Base-by-base conservation (phyloP, 768 basidiomycete species). In the Amanita fuliginea region DNA sequence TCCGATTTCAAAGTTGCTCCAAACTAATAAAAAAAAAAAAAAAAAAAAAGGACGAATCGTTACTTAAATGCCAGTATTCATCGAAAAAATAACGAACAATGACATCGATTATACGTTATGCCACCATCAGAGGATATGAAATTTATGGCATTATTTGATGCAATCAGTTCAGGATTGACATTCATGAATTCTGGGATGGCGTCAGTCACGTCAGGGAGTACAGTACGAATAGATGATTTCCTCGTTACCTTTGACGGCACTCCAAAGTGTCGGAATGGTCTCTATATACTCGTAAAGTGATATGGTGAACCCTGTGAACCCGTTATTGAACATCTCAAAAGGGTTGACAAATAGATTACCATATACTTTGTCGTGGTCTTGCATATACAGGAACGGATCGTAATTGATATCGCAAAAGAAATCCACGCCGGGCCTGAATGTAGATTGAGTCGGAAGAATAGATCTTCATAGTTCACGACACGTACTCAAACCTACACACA, bases 1-100 rank as follows among this genome's bases (percentile, higher is more conserved):
- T 5, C 74, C 92, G 51, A 96, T 95, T 63, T 95, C 92, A 57
- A 95, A 95, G 64, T 93, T 96, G 56, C 82, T 86, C 90, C 90
- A 93, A 70, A 89, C 87, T 89, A 48, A n/a, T n/a, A n/a, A n/a
- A n/a, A n/a, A n/a, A n/a, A n/a, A n/a, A n/a, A n/a, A n/a, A n/a
- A n/a, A n/a, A n/a, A n/a, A 6, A 24, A 26, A 18, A 14, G 59
- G 59, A 33, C 35, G 13, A 34, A 14, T 11, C 11, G 22, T 14
- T 3, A 28, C 9, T 6, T 14, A 13, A 6, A 13, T 32, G 4
- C 13, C 5, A 10, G 49, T 26, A 37, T n/a, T 59, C 57, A 42
- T 59, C 26, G 7, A 32, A 19, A 10, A 16, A 28, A 32, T 6
- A n/a, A 62, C 72, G 57, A 49, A 83, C 81, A 86, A 59, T 86